phyloP scores from a whole-genome alignment of 805 yeast species.

The Suhomyces pyralidae region DNA sequence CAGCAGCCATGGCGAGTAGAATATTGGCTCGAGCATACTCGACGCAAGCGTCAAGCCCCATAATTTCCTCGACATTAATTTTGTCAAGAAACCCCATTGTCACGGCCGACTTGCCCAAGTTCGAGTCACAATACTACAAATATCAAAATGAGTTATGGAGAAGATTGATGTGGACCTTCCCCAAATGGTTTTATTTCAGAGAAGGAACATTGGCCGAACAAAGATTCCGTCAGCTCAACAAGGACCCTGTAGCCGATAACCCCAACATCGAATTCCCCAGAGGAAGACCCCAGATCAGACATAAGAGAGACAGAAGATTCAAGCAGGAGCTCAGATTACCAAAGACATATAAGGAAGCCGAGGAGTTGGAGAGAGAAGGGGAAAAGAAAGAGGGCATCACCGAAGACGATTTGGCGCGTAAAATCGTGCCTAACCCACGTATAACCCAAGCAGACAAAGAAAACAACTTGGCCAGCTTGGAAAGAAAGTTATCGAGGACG shows the following conservation, averaged over 20 bases:
- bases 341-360: conserved; percentile 46
- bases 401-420: conserved; percentile 58
- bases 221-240: conserved; percentile 70
- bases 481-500: conserved; percentile 75
- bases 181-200: conserved; percentile 86
- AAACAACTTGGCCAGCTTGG: conserved; percentile 65
- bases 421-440: conserved; percentile 68
- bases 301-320: conserved; percentile 81
- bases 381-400: conserved; percentile 9
- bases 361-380: conserved; percentile 16
- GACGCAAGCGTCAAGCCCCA: conserved; percentile 3
- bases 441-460: conserved; percentile 70
- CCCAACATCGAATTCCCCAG: conserved; percentile 76
- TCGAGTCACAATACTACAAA: conserved; percentile 71
- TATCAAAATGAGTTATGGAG: conserved; percentile 86
- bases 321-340: conserved; percentile 81
- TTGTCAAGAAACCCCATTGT: conserved; percentile 82
- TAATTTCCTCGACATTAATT: conserved; percentile 50
- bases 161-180: conserved; percentile 96
- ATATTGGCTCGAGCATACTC: conserved; percentile 10
- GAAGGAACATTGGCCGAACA: conserved; percentile 88
- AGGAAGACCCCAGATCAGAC: conserved; percentile 83
- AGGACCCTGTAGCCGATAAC: conserved; percentile 67
- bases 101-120: conserved; percentile 68
- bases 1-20: conserved; percentile 1